Base-by-base conservation (phyloP, 805 yeast species). In the Danielia reshetovae region DNA sequence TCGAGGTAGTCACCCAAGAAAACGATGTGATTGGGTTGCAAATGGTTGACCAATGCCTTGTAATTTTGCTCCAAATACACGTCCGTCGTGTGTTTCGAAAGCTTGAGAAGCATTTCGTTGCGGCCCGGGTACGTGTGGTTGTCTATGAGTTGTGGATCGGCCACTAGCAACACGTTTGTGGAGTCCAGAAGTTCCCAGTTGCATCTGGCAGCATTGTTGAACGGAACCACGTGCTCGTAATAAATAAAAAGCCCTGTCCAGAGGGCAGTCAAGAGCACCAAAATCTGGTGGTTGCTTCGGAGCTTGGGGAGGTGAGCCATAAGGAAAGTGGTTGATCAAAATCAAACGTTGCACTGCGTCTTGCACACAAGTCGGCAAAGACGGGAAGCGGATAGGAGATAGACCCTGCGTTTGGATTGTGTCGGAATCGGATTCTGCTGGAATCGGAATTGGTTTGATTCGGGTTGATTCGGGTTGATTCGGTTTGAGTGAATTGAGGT, bases 81-180 rank as follows among this genome's bases (percentile, higher is more conserved):
- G 36, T 67, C 73, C 11, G 58, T 71, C 3, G 72, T 67, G 41
- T 67, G 72, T 36, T 66, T 49, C 2, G 69, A 62, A 14, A 66
- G 39, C 27, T 43, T 39, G 24, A 67, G 51, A 8, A 66, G 49
- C 6, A 49, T 28, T 9, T 39, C 40, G 43, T 55, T 57, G 17
- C 72, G 54, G 4, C 65, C 68, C 0, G 70, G 71, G 36, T 67
- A 68, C 4, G 72, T 68, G 44, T 67, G 72, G 39, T 52, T 53
- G 42, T 67, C 73, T 22, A 67, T 66, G 25, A 68, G 55, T 39
- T 67, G 72, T 5, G 73, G 72, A 35, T 68, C 72, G 4, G 73
- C 70, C 14, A 68, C 57, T 7, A 67, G 43, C 28, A 67, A 40
- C 22, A 68, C 55, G 27, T 55, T 55, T 24, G 62, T 57, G 18